Base-by-base conservation (phyloP, 2,329 filamentous ascomycete genomes). In the Nemania diffusa region DNA sequence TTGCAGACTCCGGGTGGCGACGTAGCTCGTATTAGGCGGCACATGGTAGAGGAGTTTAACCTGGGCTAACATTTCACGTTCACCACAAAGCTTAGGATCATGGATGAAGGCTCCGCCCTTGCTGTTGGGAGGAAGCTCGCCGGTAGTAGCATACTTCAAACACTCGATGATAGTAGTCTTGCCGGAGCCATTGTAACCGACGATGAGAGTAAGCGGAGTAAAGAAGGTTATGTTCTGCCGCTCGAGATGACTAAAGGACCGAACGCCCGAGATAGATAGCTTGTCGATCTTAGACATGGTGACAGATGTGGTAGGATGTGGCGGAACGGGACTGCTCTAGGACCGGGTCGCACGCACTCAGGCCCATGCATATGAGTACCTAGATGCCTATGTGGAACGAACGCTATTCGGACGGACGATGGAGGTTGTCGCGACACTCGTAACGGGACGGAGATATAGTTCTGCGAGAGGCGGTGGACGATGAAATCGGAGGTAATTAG, bases 141-240 rank as follows among this genome's bases (percentile, higher is more conserved):
- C 97, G 7, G 94, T 97, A 20, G 97, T 97, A 59, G 93, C 94
- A 89, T 97, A 99, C 78, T 97, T 97, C 76, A 99, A 91, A 78
- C 94, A 97, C 80, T 99, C 96, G 80, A 99, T 99, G 77, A 99
- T 97, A 65, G 96, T 98, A 9, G 96, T 99, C 83, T 99, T 99
- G 69, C 96, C 96, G 0, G 95, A 98, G 62, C 96, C 96, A 82
- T 99, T 99, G 81, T 94, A 93, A 65, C 96, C 96, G 65, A 99
- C 97, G 73, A 99, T 99, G 69, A 99, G 87, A 13, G 96, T 99
- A 64, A 99, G 86, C 27, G 96, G 97, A 0, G 92, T 91, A 71
- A 94, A 90, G 79, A 99, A 98, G 73, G 91, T 87, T 69, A 98
- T 97, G 42, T 88, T 91, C 81, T 97, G 92, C 71, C 87, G 87